These are phyloP conservation scores for Dactylellina haptotyla DNA, from an alignment of 2,329 filamentous ascomycete genomes.

Conservation along the genomic window DNA sequence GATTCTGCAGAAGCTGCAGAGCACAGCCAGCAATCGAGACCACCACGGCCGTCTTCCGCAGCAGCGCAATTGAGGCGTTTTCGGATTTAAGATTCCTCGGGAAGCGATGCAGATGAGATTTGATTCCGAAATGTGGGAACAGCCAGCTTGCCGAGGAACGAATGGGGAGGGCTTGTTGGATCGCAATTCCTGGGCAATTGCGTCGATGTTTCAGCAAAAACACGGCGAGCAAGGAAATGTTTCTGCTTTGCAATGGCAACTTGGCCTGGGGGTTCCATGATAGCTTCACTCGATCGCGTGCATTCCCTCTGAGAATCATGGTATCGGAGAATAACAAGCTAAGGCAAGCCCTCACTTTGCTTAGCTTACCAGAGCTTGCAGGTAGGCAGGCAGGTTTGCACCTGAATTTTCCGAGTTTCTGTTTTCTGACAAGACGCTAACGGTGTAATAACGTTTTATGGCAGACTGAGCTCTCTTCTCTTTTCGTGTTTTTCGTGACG, in stretches of 20 bases:
- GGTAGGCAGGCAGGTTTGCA: conserved; percentile 17
- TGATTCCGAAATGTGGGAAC: conserved; percentile 1
- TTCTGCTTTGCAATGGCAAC: not conserved
- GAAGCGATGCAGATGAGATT: conserved; percentile 22
- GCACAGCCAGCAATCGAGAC: conserved; percentile 6
- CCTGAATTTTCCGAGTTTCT: conserved; percentile 37
- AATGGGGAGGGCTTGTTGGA: conserved; percentile 17
- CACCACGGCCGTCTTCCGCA: not conserved
- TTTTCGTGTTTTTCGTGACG: conserved; percentile 19
- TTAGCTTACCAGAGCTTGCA: conserved; percentile 26
- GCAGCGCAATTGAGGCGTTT: conserved; percentile 24
- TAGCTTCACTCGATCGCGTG: conserved; percentile 21
- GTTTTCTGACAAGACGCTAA: conserved; percentile 24
- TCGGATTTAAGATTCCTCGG: conserved; percentile 40
- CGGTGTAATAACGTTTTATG: conserved; percentile 20
- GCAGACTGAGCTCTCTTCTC: conserved; percentile 32
- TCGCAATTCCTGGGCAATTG: conserved; percentile 36
- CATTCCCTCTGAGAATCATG: conserved; percentile 1
- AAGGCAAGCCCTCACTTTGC: not conserved
- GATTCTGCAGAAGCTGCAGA: not conserved
- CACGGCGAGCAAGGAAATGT: not conserved
- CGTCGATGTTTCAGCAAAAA: conserved; percentile 46
- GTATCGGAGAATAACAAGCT: conserved; percentile 42
- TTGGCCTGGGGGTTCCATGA: not conserved
- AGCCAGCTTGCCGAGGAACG: conserved; percentile 8